These are phyloP conservation scores for Trichocomaceae sp. DNA, from an alignment of 2,329 filamentous ascomycete genomes.

Conservation along the genomic window DNA sequence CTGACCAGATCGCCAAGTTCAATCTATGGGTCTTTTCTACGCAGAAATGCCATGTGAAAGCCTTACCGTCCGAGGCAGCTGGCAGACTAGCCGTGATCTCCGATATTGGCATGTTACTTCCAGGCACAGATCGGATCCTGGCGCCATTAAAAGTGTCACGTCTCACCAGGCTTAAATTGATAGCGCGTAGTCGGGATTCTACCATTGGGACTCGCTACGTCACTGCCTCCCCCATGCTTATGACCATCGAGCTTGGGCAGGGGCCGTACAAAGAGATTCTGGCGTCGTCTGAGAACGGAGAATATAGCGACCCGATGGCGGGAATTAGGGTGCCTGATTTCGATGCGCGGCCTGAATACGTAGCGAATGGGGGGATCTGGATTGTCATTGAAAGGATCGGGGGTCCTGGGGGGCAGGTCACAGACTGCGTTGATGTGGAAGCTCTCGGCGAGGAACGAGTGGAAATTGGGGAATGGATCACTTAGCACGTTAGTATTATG, in stretches of 20 bases:
- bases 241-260: conserved; percentile 66
- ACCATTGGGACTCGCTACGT: conserved; percentile 33
- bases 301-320: conserved; percentile 62
- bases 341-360: conserved; percentile 62
- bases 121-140: conserved; percentile 49
- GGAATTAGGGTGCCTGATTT: conserved; percentile 66
- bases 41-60: conserved; percentile 46
- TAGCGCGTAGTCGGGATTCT: conserved; percentile 44
- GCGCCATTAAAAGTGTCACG: conserved; percentile 46
- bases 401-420: conserved; percentile 47
- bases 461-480: conserved; percentile 38
- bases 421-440: conserved; percentile 39
- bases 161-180: conserved; percentile 57
- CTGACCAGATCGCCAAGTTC: conserved; percentile 68
- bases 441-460: conserved; percentile 38
- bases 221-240: conserved; percentile 51
- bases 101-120: conserved; percentile 44
- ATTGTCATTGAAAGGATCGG: conserved; percentile 75
- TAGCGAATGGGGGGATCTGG: conserved; percentile 58
- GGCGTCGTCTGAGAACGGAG: conserved; percentile 63
- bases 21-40: conserved; percentile 66
- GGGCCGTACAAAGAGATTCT: conserved; percentile 62
- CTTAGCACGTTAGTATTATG: not conserved
- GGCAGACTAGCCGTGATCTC: conserved; percentile 58
- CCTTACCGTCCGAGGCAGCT: conserved; percentile 65